A percentile compares a stretch with the other conserved stretches of the same genome.
These are phyloP conservation scores for slime mould (Dictyostelium discoideum) DNA, from an alignment of 78 protist genomes.

Conservation along the genomic window dicty_2.7 NC_007089.4:367001-367500, in stretches of 20 bases:
- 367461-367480: conserved; percentile 26
- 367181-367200: conserved; percentile 95
- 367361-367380: neutral
- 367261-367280: conserved; percentile 89
- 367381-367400: conserved; percentile 86
- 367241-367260: conserved; percentile 88
- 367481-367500: conserved; percentile 81
- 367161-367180: conserved; percentile 99
- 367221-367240: conserved; percentile 47
- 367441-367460: conserved; percentile 75
- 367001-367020: conserved; percentile 91
- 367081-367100: neutral
- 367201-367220: conserved; percentile 93
- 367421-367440: conserved; percentile 98
- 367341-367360: neutral
- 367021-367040: neutral
- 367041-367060: neutral
- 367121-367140: conserved; percentile 98
- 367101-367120: conserved; percentile 87
- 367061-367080: neutral
- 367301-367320: conserved; percentile 76
- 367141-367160: conserved; percentile 99
- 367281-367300: conserved; percentile 85
- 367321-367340: conserved; percentile 8
- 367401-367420: conserved; percentile 96